Evolutionary conservation across 1,139 yeast species (phyloP), one percentile per base, ranked within the genome.

Genomic region (Pichia sp.): DNA sequence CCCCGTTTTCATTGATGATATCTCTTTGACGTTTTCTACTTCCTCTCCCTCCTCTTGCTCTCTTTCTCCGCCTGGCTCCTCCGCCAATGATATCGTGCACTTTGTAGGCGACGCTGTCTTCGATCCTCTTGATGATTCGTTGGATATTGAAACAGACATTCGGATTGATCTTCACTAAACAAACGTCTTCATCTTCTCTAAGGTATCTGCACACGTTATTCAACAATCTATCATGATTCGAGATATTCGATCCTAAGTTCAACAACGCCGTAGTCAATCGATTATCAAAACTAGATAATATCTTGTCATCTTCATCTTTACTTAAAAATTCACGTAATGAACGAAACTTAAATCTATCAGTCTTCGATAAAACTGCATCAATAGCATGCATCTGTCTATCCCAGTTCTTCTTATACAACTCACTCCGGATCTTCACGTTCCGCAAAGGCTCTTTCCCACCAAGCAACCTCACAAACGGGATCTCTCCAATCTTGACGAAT

Each of bases 201-300:
- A 70, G 55, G 46, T 66, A 66, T 14, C 52, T 54, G 19, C 64
- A 61, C 44, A 78, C 70, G 46, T 77, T 78, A 12, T 67, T 65
- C 22, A 79, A 58, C 19, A 80, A 71, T 28, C 77, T 64, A 14
- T 71, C 61, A 56, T 79, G 81, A 50, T 79, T 77, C n/a, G 85
- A 77, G 9, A 76, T 73, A 57, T 79, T 79, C 15, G 85, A 71
- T 15, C 83, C 79, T 45, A 81, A 67, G 50, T 72, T 73, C 5
- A 81, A 61, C 46, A 78, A 67, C 1, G 75, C 79, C 3, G 76
- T 67, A 3, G 68, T 67, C 9, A 77, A 53, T 48, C 69, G 69
- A 14, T 52, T 52, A 12, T 58, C 54, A 28, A 28, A 28, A 12
- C 31, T 11, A 4, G 27, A 24, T 8, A 24, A 24, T 7, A 7